Percentiles rank a stretch among this genome's conserved stretches.
phyloP scores from a whole-genome alignment of 805 yeast genomes.

The Spathaspora boniae region DNA sequence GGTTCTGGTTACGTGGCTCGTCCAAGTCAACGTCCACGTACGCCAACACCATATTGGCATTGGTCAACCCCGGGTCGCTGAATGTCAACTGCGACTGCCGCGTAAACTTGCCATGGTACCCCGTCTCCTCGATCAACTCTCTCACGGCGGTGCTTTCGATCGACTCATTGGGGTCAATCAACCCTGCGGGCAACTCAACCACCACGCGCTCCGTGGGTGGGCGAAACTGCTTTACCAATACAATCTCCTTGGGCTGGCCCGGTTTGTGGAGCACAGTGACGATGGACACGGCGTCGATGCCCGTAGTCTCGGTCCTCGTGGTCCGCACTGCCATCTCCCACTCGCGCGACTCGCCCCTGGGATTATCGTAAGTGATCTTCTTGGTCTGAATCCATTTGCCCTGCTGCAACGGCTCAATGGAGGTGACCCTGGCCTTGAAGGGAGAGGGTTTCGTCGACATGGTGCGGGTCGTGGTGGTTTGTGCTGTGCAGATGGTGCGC shows the following conservation, averaged over 20 bases:
- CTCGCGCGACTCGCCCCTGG: slow-evolving; percentile 60
- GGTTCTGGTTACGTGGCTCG: slow-evolving; percentile 63
- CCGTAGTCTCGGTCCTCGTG: slow-evolving; percentile 58
- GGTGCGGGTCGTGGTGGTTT: too few relatives aligned
- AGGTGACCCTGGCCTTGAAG: slow-evolving; percentile 27
- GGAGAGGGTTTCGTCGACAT: slow-evolving; percentile 28
- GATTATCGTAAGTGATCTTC: slow-evolving; percentile 68
- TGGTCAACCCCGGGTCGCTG: slow-evolving; percentile 84
- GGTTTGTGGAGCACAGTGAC: slow-evolving; percentile 62
- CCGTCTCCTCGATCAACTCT: slow-evolving; percentile 90
- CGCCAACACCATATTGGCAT: slow-evolving; percentile 80
- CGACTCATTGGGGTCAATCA: slow-evolving; percentile 80
- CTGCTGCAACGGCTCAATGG: slow-evolving; percentile 30
- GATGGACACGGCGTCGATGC: slow-evolving; percentile 88
- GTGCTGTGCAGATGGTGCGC: too few relatives aligned
- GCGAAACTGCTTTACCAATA: slow-evolving; percentile 85
- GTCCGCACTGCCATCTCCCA: slow-evolving; percentile 91
- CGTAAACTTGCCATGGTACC: slow-evolving; percentile 68
- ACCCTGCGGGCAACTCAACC: slow-evolving; percentile 93
- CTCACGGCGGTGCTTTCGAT: slow-evolving; percentile 79
- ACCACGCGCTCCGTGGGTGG: slow-evolving; percentile 90
- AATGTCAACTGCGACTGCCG: slow-evolving; percentile 40
- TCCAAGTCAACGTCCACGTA: slow-evolving; percentile 72
- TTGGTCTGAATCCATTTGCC: slow-evolving; percentile 52
- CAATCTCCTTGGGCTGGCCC: slow-evolving; percentile 32